A percentile compares a stretch with the other conserved stretches of the same genome.
Evolutionary conservation across 208 protist genomes (phyloP).

Genomic region (Leishmania major): DNA sequence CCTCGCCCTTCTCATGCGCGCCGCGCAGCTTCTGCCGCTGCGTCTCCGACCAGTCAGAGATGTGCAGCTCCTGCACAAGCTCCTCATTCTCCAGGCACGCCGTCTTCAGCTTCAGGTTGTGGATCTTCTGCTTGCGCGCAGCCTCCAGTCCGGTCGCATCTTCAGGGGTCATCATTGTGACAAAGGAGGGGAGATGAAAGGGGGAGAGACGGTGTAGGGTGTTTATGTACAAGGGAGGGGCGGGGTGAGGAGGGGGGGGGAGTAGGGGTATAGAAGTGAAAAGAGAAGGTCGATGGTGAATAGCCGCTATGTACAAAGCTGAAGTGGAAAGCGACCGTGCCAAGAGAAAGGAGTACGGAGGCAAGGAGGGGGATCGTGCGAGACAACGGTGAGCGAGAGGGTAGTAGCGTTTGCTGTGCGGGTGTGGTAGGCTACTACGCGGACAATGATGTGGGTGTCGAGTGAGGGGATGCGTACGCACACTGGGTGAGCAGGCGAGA

Average conservation of each 20-base stretch:
- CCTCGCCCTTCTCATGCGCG: constrained; percentile 76
- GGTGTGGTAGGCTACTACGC: neutral
- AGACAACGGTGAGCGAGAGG: neutral
- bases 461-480: neutral
- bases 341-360: neutral
- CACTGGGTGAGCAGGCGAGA: neutral
- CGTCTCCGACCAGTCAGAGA: constrained; percentile 83
- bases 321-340: neutral
- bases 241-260: neutral
- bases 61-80: constrained; percentile 82
- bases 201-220: constrained; percentile 4
- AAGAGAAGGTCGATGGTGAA: neutral
- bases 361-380: no score
- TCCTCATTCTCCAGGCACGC: constrained; percentile 82
- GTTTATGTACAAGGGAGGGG: neutral
- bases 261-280: neutral
- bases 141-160: constrained; percentile 80
- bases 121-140: constrained; percentile 86
- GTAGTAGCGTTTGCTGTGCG: no score
- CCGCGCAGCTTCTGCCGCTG: constrained; percentile 78
- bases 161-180: constrained; percentile 52
- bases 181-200: neutral
- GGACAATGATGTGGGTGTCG: neutral
- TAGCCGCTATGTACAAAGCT: neutral
- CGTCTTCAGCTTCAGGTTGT: constrained; percentile 90